Evolutionary conservation across 164 flowering plant genomes (phyloP), one percentile per base, ranked within the genome.

Genomic region (Warburgia ugandensis): DNA sequence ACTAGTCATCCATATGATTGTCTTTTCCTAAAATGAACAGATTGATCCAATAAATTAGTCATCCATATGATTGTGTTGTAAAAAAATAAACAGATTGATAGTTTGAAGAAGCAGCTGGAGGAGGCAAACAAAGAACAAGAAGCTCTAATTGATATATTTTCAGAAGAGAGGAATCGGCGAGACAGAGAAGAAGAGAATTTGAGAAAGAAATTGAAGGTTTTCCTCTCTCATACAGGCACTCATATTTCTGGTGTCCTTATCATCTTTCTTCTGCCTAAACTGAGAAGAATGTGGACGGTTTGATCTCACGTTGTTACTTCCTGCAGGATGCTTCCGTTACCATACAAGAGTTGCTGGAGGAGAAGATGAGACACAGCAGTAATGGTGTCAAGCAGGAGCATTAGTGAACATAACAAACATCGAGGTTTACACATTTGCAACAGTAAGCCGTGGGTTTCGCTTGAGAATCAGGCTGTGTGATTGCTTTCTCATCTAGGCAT

Each of bases 121-220:
- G 82, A 69, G 29, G 35, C 86, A 57, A 78, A 50, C 59, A 83
- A 67, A 72, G 97, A 89, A 52, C 94, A 86, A 47, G 91, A 79
- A 33, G 79, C 66, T 47, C 48, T 86, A 8, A 73, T 84, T 12
- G 86, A 80, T 45, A 71, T 84, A 26, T 77, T 84, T 55, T 30
- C 27, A 3, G 94, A 80, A 37, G 95, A 88, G 63, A 81, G 89
- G 55, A 75, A 65, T 14, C 74, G 81, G 6, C 72, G 91, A 21
- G 85, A 84, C 16, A 48, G 21, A 6, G 94, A 81, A 59, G 84
- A 79, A 63, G 78, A 74, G 11, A 74, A 49, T 33, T 65, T 85
- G 68, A 74, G 82, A 50, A 78, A 64, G 68, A 79, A 75, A 57
- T 48, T 85, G 42, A 72, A 80, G 96, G 96, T 83, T n/a, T 23